A percentile compares a stretch with the other conserved stretches of the same genome.
Evolutionary conservation across 768 basidiomycete species (phyloP).

Genomic region (Serendipita indica): DNA sequence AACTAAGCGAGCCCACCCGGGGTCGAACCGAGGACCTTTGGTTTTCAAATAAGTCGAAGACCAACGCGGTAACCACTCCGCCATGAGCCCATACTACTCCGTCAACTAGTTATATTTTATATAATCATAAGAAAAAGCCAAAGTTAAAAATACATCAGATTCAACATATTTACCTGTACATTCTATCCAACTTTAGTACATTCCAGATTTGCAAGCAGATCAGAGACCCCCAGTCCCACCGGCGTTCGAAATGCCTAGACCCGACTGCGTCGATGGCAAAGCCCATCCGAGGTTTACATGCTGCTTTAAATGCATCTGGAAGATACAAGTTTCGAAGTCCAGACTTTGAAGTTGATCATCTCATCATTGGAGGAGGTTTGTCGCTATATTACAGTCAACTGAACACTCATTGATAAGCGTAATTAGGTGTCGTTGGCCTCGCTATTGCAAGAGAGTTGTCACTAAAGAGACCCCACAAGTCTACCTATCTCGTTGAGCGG

Average conservation of each 20-base stretch:
- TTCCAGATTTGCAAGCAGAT: too few species aligned
- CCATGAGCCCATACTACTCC: slow-evolving; percentile 1
- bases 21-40: slow-evolving; percentile 9
- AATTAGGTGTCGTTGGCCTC: slow-evolving; percentile 70
- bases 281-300: slow-evolving; percentile 35
- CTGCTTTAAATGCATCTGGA: slow-evolving; percentile 47
- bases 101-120: too few species aligned
- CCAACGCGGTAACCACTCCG: slow-evolving; percentile 8
- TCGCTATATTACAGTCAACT: background rate
- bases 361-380: slow-evolving; percentile 78
- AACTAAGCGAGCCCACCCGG: slow-evolving; percentile 3
- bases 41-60: slow-evolving; percentile 4
- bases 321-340: slow-evolving; percentile 54
- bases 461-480: slow-evolving; percentile 44
- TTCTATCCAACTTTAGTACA: too few species aligned
- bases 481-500: slow-evolving; percentile 71
- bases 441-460: slow-evolving; percentile 68
- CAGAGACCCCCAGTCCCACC: too few species aligned
- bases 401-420: background rate
- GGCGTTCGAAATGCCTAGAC: too few species aligned
- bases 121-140: too few species aligned
- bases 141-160: too few species aligned
- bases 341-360: slow-evolving; percentile 59
- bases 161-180: too few species aligned
- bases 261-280: too few species aligned